A percentile compares a stretch with the other conserved stretches of the same genome.
Conservation (phyloP, 2,329 filamentous ascomycete genomes). For the Thermochaetoides dissita region DNA sequence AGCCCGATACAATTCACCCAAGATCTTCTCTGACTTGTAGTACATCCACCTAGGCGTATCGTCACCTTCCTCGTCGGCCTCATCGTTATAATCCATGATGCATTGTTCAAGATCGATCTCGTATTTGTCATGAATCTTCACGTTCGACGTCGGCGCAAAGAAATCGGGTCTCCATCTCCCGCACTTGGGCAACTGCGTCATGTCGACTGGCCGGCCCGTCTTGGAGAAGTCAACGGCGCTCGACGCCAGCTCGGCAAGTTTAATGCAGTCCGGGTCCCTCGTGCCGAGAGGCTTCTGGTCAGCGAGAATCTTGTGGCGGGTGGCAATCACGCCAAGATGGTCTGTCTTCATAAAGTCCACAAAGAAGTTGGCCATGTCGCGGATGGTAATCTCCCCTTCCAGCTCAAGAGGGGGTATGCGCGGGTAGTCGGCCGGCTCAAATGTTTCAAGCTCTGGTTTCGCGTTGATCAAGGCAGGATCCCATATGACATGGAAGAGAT, state of each 20-base stretch:
- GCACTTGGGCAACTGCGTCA: constrained; percentile 27
- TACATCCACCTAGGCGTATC: constrained; percentile 35
- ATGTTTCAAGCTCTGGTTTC: constrained; percentile 22
- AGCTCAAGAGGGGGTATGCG: constrained; percentile 43
- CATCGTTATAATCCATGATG: constrained; percentile 14
- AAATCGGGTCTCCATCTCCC: constrained; percentile 38
- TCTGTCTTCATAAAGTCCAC: constrained; percentile 62
- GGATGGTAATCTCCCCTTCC: constrained; percentile 39
- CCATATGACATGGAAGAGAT: constrained; percentile 69
- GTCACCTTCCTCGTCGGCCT: constrained; percentile 33
- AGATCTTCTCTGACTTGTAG: constrained; percentile 53
- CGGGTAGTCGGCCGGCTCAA: constrained; percentile 56
- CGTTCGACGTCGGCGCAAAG: constrained; percentile 31
- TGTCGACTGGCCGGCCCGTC: constrained; percentile 48
- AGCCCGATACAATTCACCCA: constrained; percentile 56
- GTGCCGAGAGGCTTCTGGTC: constrained; percentile 43
- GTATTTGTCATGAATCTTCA: constrained; percentile 30
- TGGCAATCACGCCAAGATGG: constrained; percentile 51
- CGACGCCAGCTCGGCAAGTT: constrained; percentile 51
- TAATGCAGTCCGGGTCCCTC: constrained; percentile 32
- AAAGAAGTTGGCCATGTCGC: constrained; percentile 70
- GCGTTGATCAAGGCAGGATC: constrained; percentile 33
- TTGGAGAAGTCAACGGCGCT: constrained; percentile 65
- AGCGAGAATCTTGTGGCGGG: constrained; percentile 47
- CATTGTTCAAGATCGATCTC: constrained; percentile 26